Evolutionary conservation across 2,329 filamentous ascomycete genomes (phyloP).

Genomic region (Alternaria sp.): DNA sequence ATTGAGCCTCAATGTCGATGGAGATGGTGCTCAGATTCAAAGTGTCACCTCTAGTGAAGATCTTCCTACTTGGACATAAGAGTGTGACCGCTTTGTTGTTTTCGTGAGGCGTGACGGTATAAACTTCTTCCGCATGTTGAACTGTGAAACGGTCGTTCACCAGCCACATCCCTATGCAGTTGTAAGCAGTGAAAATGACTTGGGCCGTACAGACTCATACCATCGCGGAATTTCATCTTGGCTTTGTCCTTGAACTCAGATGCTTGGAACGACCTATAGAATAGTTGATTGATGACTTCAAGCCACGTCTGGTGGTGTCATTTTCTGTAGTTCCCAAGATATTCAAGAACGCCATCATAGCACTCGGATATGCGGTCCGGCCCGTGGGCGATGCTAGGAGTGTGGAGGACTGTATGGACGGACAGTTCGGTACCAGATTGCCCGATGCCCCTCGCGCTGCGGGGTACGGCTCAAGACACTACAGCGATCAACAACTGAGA

Average conservation of each 20-base stretch:
- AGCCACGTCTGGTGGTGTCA: not conserved
- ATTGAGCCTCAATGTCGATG: conserved; percentile 65
- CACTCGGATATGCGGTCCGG: conserved; percentile 33
- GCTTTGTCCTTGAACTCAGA: not conserved
- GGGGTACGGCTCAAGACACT: conserved; percentile 14
- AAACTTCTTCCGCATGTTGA: conserved; percentile 73
- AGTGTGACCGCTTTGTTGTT: conserved; percentile 61
- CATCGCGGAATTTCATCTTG: conserved; percentile 69
- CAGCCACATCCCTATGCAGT: conserved; percentile 67
- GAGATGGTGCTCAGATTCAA: conserved; percentile 66
- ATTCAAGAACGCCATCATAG: conserved; percentile 5
- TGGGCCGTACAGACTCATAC: conserved; percentile 38
- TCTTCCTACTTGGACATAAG: conserved; percentile 66
- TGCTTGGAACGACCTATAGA: not conserved
- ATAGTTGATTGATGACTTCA: not conserved
- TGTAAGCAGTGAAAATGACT: conserved; percentile 16
- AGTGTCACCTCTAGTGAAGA: conserved; percentile 64
- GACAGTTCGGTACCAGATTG: conserved; percentile 30
- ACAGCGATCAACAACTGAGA: not conserved
- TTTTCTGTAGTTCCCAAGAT: conserved; percentile 3
- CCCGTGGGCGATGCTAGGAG: conserved; percentile 15
- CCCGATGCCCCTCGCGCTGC: conserved; percentile 26
- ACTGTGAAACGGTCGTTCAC: conserved; percentile 67
- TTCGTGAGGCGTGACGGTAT: conserved; percentile 59
- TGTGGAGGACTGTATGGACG: conserved; percentile 27